Evolutionary conservation across 768 basidiomycete species (phyloP).

Genomic region (Lactifluus echinatus): DNA sequence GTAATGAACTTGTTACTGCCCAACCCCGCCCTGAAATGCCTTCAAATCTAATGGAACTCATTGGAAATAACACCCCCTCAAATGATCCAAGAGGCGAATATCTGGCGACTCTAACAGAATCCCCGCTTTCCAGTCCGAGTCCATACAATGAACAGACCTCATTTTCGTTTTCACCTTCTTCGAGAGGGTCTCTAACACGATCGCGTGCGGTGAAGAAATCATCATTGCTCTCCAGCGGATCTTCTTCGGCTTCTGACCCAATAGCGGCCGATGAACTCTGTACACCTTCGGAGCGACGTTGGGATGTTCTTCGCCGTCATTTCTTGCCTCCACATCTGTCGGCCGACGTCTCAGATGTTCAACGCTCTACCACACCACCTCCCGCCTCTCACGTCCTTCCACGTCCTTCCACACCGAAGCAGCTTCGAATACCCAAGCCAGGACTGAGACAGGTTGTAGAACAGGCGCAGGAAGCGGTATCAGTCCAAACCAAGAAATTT

Average conservation of each 20-base stretch:
- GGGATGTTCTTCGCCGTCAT: conserved; percentile 48
- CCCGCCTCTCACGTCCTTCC: not conserved
- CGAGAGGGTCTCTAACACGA: not conserved
- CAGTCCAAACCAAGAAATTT: conserved; percentile 43
- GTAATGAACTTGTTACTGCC: not conserved
- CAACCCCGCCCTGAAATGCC: not conserved
- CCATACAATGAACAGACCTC: not conserved
- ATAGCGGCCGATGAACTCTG: not conserved
- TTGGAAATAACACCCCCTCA: not conserved
- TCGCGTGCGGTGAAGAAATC: conserved; percentile 15
- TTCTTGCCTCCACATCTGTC: conserved; percentile 33
- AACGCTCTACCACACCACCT: conserved; percentile 19
- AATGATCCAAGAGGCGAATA: not conserved
- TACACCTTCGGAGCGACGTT: conserved; percentile 36
- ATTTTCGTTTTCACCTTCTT: not conserved
- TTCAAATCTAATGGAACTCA: not conserved
- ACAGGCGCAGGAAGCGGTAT: conserved; percentile 42
- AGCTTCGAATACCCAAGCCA: conserved; percentile 40
- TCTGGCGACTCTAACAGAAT: conserved; percentile 1
- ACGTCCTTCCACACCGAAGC: conserved; percentile 21
- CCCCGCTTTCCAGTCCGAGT: conserved; percentile 7
- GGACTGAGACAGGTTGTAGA: conserved; percentile 62
- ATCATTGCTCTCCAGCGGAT: conserved; percentile 15
- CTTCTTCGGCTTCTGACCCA: conserved; percentile 7
- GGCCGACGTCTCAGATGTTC: conserved; percentile 13